Evolutionary conservation across 164 flowering plant species (phyloP).

Genomic region (Macadamia tetraphylla): DNA sequence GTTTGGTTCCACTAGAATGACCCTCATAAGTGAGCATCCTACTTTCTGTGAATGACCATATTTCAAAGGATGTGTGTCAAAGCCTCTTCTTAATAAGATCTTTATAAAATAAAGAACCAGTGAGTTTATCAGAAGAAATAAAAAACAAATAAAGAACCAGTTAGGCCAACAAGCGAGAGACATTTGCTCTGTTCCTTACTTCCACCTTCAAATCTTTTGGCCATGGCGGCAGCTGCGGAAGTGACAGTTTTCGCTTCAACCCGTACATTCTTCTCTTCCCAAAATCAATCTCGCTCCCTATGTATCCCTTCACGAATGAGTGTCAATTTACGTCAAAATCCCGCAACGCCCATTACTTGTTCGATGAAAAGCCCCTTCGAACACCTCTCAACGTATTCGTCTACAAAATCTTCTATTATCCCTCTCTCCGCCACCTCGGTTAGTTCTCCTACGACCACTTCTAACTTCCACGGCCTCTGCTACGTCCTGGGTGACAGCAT

Average conservation of each 20-base stretch:
- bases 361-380: slow-evolving; percentile 25
- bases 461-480: slow-evolving; percentile 84
- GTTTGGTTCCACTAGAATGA: too few relatives aligned
- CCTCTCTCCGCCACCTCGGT: slow-evolving; percentile 21
- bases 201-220: neutral
- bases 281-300: slow-evolving; percentile 11
- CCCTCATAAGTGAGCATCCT: too few relatives aligned
- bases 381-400: neutral
- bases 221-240: slow-evolving; percentile 1
- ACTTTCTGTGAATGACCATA: too few relatives aligned
- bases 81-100: too few relatives aligned
- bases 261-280: slow-evolving; percentile 9
- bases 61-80: too few relatives aligned
- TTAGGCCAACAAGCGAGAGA: neutral
- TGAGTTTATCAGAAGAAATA: too few relatives aligned
- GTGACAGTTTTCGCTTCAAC: slow-evolving; percentile 5
- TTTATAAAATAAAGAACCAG: too few relatives aligned
- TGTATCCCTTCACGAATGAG: neutral
- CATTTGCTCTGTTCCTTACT: neutral
- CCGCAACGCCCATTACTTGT: slow-evolving; percentile 14
- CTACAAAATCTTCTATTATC: neutral
- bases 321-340: neutral
- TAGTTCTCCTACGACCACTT: slow-evolving; percentile 12
- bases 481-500: slow-evolving; percentile 90
- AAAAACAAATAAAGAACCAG: too few relatives aligned